phyloP scores from a whole-genome alignment of 345 rosid species.

The Salix suchowensis region DNA sequence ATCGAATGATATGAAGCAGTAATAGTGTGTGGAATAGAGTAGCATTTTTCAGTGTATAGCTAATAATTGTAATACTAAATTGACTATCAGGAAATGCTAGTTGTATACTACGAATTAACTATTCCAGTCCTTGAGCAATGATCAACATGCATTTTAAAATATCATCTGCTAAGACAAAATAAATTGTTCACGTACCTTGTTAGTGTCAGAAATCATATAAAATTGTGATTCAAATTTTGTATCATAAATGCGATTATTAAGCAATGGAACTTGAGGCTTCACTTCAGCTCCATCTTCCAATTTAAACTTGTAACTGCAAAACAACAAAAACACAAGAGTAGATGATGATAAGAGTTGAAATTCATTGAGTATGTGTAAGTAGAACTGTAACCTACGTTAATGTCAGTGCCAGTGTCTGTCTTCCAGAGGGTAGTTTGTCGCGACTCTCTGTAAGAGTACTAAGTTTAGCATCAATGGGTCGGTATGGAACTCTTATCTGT shows the following conservation, averaged over 20 bases:
- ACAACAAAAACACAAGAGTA: conserved; percentile 6
- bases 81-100: not conserved
- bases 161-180: not conserved
- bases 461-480: conserved; percentile 76
- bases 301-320: conserved; percentile 83
- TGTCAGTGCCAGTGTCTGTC: conserved; percentile 79
- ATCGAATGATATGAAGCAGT: not conserved
- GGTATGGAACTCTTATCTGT: conserved; percentile 80
- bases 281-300: conserved; percentile 91
- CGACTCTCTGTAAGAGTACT: conserved; percentile 59
- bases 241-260: conserved; percentile 93
- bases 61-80: not conserved
- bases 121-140: conserved; percentile 3
- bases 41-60: not conserved
- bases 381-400: conserved; percentile 55
- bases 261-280: conserved; percentile 76
- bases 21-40: not conserved
- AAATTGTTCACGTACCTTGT: conserved; percentile 56
- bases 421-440: conserved; percentile 89
- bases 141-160: not conserved
- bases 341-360: conserved; percentile 13
- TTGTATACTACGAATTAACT: not conserved
- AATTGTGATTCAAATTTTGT: conserved; percentile 95
- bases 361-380: not conserved
- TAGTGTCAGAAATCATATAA: conserved; percentile 84